A percentile compares a stretch with the other conserved stretches of the same genome.
Evolutionary conservation across 495 filamentous ascomycete species (phyloP).

Genomic region (Saxophila tyrrhenica): DNA sequence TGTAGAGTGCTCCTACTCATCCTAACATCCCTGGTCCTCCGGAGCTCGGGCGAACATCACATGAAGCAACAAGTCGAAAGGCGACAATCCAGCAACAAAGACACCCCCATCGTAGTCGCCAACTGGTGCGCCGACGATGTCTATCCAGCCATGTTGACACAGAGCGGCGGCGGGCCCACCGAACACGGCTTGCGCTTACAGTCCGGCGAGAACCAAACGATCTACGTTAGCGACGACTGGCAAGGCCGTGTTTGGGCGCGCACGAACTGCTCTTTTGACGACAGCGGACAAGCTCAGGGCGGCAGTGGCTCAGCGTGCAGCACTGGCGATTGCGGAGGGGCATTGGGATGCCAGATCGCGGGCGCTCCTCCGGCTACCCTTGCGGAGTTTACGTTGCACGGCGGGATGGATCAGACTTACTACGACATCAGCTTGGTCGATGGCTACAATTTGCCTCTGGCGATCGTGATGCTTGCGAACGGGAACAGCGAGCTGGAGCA

Average conservation of each 20-base stretch:
- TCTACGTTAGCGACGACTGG: slow-evolving; percentile 58
- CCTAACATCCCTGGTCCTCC: background rate
- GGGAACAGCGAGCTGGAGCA: slow-evolving; percentile 40
- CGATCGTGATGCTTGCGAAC: slow-evolving; percentile 48
- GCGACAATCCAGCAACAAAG: slow-evolving; percentile 10
- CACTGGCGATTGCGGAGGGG: slow-evolving; percentile 63
- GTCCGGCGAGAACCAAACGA: slow-evolving; percentile 36
- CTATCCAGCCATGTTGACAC: slow-evolving; percentile 60
- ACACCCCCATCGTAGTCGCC: slow-evolving; percentile 35
- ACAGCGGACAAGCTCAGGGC: slow-evolving; percentile 41
- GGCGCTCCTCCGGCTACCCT: slow-evolving; percentile 58
- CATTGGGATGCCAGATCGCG: slow-evolving; percentile 50
- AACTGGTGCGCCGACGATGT: slow-evolving; percentile 58
- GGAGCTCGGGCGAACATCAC: slow-evolving; percentile 13
- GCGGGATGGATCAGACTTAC: slow-evolving; percentile 50
- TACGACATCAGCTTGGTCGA: slow-evolving; percentile 80
- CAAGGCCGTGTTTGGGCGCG: slow-evolving; percentile 70
- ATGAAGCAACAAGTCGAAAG: slow-evolving; percentile 6
- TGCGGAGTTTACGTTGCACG: slow-evolving; percentile 61
- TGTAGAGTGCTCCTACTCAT: background rate
- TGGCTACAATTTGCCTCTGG: slow-evolving; percentile 70
- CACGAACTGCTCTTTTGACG: slow-evolving; percentile 67
- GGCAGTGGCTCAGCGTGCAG: slow-evolving; percentile 47
- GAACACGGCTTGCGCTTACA: slow-evolving; percentile 52
- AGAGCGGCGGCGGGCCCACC: slow-evolving; percentile 50